Evolutionary conservation across 306 rosid genomes (phyloP).

Genomic region (Sphenostylis stenocarpa): DNA sequence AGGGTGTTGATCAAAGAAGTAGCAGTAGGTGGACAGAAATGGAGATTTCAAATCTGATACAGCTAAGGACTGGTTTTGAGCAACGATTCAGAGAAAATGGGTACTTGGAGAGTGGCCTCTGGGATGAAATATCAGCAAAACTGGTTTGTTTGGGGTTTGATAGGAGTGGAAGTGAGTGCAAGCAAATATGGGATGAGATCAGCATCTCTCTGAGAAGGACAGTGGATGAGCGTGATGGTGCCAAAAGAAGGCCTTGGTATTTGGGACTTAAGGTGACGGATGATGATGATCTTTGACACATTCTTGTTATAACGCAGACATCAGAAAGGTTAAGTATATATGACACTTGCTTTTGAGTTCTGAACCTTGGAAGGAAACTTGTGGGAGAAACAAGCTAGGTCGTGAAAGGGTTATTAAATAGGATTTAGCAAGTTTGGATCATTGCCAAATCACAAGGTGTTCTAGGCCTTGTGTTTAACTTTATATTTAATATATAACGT

Average conservation of each 20-base stretch:
- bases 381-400: conserved; percentile 36
- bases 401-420: not conserved
- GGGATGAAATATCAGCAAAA: conserved; percentile 50
- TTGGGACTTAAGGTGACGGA: conserved; percentile 61
- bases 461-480: conserved; percentile 3
- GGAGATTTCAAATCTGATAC: conserved; percentile 50
- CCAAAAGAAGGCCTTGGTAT: conserved; percentile 44
- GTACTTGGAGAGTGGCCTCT: conserved; percentile 32
- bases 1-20: conserved; percentile 14
- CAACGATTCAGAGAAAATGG: conserved; percentile 40
- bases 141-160: conserved; percentile 45
- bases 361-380: conserved; percentile 36
- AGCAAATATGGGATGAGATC: conserved; percentile 50
- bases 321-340: conserved; percentile 21
- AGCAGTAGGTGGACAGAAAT: conserved; percentile 43
- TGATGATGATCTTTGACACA: conserved; percentile 51
- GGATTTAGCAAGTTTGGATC: conserved; percentile 22
- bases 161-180: conserved; percentile 43
- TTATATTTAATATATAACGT: not conserved
- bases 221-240: conserved; percentile 19
- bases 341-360: conserved; percentile 31
- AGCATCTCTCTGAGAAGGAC: conserved; percentile 44
- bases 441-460: conserved; percentile 15
- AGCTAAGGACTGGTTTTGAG: conserved; percentile 41
- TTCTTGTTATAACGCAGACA: conserved; percentile 28